Percentiles rank a stretch among this genome's conserved stretches.
These are phyloP conservation scores for Leishmania aethiopica DNA, from an alignment of 208 protist genomes.

Conservation along the genomic window DNA sequence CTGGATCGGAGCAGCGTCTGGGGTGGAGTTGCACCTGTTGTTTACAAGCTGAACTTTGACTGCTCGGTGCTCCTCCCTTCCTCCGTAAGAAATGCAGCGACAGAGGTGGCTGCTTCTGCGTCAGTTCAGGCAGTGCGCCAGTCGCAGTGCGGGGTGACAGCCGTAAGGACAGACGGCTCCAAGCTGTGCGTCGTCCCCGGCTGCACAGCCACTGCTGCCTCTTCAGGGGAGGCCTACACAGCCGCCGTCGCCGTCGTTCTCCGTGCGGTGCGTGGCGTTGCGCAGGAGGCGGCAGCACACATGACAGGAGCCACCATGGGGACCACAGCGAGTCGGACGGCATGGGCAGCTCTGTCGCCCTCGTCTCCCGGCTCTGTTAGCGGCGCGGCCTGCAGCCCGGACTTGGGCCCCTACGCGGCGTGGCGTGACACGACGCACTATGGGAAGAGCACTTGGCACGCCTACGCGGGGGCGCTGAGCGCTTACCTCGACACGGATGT, in stretches of 20 bases:
- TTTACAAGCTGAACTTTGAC: slow-evolving; percentile 14
- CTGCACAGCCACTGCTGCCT: slow-evolving; percentile 1
- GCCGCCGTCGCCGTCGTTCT: slow-evolving; percentile 12
- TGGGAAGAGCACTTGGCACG: slow-evolving; percentile 62
- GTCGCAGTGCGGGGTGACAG: slow-evolving; percentile 5
- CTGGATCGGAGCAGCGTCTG: not conserved
- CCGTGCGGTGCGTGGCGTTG: not conserved
- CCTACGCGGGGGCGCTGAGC: slow-evolving; percentile 47
- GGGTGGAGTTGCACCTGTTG: not conserved
- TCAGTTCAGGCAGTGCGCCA: not conserved
- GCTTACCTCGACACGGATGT: slow-evolving; percentile 32
- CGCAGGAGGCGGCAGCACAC: not conserved
- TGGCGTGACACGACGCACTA: slow-evolving; percentile 57
- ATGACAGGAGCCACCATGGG: not conserved
- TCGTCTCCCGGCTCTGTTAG: not conserved
- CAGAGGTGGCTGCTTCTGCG: not conserved
- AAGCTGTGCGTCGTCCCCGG: slow-evolving; percentile 11
- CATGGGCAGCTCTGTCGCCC: not conserved
- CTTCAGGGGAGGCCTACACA: slow-evolving; percentile 20
- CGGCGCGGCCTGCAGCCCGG: not conserved
- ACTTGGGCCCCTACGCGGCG: slow-evolving; percentile 16
- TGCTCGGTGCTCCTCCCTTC: not conserved
- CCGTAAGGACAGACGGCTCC: slow-evolving; percentile 6
- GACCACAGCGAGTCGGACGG: not conserved
- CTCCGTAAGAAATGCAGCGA: not conserved